Evolutionary conservation across 73 alveolate genomes (phyloP).

Genomic region (Paramecium caudatum): DNA sequence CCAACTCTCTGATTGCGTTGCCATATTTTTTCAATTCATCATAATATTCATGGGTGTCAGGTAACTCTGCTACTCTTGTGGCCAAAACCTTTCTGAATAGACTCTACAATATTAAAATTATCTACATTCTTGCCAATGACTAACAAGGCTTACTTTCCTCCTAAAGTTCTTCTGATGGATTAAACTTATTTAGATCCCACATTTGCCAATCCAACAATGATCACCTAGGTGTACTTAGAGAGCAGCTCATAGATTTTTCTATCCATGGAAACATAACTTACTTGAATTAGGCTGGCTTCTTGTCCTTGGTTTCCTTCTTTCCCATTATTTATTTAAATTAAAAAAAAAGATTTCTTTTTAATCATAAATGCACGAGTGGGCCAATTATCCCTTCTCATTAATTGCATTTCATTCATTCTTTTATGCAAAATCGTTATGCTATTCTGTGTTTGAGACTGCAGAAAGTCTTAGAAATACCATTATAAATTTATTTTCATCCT

Average conservation of each 20-base stretch:
- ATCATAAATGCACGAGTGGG: too few relatives aligned
- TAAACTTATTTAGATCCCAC: constrained; percentile 66
- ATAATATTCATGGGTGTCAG: constrained; percentile 17
- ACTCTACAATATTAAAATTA: background rate
- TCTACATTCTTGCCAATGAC: constrained; percentile 66
- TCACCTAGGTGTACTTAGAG: constrained; percentile 25
- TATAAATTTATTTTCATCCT: too few relatives aligned
- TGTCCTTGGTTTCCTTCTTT: constrained; percentile 65
- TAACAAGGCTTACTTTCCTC: constrained; percentile 27
- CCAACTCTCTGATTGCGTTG: constrained; percentile 18
- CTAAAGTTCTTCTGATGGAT: constrained; percentile 64
- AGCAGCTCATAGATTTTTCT: constrained; percentile 69
- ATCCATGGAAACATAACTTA: background rate
- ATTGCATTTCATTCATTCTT: too few relatives aligned
- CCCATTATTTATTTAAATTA: constrained; percentile 57
- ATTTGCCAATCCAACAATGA: constrained; percentile 41
- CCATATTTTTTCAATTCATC: constrained; percentile 42
- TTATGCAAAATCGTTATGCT: too few relatives aligned
- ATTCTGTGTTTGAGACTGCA: too few relatives aligned
- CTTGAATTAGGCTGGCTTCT: constrained; percentile 70
- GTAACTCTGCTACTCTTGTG: constrained; percentile 51
- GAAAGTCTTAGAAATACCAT: too few relatives aligned
- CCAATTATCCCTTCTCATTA: too few relatives aligned
- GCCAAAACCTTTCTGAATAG: constrained; percentile 36
- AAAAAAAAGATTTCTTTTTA: constrained; percentile 64